Evolutionary conservation across 306 rosid species (phyloP).

Genomic region (Oxytropis ochrocephala): DNA sequence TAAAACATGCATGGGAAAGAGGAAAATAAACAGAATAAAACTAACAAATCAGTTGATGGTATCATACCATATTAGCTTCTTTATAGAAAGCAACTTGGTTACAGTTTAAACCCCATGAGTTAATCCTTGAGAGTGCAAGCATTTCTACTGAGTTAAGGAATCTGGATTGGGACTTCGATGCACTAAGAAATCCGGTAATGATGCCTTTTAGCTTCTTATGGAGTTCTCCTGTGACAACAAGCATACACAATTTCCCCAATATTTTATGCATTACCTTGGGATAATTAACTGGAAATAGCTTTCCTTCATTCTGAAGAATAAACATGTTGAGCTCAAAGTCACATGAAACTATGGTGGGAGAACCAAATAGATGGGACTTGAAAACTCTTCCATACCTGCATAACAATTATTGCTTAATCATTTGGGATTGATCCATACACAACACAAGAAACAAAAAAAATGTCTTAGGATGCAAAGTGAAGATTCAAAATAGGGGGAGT

Average conservation of each 20-base stretch:
- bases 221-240: constrained; percentile 43
- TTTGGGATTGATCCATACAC: neutral
- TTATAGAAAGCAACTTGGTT: constrained; percentile 39
- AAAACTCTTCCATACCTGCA: constrained; percentile 74
- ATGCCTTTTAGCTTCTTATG: constrained; percentile 62
- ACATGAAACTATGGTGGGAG: constrained; percentile 67
- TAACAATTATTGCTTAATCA: constrained; percentile 1
- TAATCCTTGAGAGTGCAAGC: constrained; percentile 39
- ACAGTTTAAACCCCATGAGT: constrained; percentile 42
- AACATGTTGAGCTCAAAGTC: constrained; percentile 63
- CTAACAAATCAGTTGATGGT: neutral
- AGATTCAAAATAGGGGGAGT: no score
- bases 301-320: constrained; percentile 76
- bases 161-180: constrained; percentile 40
- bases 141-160: constrained; percentile 44
- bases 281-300: constrained; percentile 56
- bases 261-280: constrained; percentile 66
- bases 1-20: neutral
- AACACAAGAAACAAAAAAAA: neutral
- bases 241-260: constrained; percentile 49
- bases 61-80: constrained; percentile 63
- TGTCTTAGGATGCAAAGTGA: no score
- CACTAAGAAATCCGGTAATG: constrained; percentile 34
- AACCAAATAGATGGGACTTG: constrained; percentile 70
- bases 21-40: neutral